Base-by-base conservation (phyloP, 495 filamentous ascomycete genomes). In the Neurospora tetrasperma region DNA sequence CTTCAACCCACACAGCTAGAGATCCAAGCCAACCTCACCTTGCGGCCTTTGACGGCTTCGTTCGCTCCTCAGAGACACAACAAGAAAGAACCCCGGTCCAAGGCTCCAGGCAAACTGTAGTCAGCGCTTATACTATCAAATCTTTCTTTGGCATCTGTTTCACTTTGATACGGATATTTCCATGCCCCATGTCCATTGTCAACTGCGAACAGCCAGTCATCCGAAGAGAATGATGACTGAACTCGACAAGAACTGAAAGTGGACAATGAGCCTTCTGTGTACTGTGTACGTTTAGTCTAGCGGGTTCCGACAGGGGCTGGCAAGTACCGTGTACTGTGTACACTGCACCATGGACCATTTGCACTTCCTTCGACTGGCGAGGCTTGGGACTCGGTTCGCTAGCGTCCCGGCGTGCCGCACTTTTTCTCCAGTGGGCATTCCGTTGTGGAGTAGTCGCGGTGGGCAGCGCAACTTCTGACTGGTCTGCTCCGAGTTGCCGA, bases 391-490 rank as follows among this genome's bases (percentile, higher is more conserved):
- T 18, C 42, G 70, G 6, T 20, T 20, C 70, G 38, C 43, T 71
- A 71, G 48, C 70, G 70, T 66, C 27, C 54, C 54, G 54, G 27
- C 14, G 54, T 66, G 54, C 54, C 23, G 27, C 54, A 66, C 54
- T 66, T 66, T 35, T 66, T 66, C 54, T 35, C 54, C 54, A 66
- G 54, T 66, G 54, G 54, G 54, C 27, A 66, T 66, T 66, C 27
- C 54, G 18, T 66, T 66, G 54, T 66, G 54, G 54, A 27, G 23
- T 66, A 16, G 2, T 31, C 27, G 23, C 54, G 54, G 27, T 38
- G 27, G 54, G 27, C 54, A 66, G 54, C 54, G 27, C 54, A 71
- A 68, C 72, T 70, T 39, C 27, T 70, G 66, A 73, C 40, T 72
- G 73, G 73, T 1, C 42, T 27, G 23, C 20, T 71, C 1, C 40